Conservation (phyloP, 169 alveolate species). For the Eimeria brunetti region DNA sequence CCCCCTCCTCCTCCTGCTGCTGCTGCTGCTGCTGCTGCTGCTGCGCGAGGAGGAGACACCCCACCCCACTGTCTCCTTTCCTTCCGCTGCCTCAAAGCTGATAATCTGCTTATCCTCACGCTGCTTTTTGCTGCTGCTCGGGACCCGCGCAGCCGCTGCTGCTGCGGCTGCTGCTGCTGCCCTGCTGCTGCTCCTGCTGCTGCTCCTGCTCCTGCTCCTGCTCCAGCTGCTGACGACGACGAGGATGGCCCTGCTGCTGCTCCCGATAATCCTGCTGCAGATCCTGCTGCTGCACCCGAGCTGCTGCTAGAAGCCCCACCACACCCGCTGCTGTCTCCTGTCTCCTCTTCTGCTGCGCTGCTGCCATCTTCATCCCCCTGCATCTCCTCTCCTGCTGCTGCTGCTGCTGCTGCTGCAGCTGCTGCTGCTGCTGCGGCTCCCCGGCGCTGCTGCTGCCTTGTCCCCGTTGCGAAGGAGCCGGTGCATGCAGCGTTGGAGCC, state of each 20-base stretch:
- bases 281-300: too few species aligned
- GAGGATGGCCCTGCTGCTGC: too few species aligned
- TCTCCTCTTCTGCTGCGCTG: background rate
- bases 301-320: too few species aligned
- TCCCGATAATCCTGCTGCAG: too few species aligned
- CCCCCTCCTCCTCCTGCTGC: too few species aligned
- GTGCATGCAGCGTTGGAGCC: conserved; percentile 1
- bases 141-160: conserved; percentile 20
- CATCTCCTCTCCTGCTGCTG: conserved; percentile 27
- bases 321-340: background rate
- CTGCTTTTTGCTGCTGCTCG: conserved; percentile 15
- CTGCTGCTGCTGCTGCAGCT: background rate
- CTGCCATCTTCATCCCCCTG: background rate
- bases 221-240: background rate
- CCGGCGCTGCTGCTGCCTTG: conserved; percentile 9
- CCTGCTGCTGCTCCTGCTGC: background rate
- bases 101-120: background rate
- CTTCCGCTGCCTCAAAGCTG: conserved; percentile 7
- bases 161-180: conserved; percentile 17
- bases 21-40: too few species aligned
- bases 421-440: too few species aligned
- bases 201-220: background rate
- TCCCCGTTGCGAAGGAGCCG: background rate
- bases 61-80: background rate
- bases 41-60: too few species aligned